phyloP scores from a whole-genome alignment of 352 stramenopile species.

The Blastocystis sp. region DNA sequence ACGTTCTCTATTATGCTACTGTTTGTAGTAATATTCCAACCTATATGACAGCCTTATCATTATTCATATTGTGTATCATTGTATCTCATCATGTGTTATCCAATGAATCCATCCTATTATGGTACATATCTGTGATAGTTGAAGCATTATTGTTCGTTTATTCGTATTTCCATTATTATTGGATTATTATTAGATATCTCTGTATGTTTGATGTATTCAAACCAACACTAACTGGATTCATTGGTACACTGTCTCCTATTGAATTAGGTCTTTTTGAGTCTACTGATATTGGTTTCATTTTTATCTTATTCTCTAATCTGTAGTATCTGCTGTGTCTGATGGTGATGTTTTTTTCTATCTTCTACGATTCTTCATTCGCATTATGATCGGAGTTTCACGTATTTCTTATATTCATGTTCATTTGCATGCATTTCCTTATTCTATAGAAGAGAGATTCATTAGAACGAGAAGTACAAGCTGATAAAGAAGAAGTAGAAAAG shows the following conservation, averaged over 20 bases:
- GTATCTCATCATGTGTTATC: conserved; percentile 12
- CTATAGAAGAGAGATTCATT: background rate
- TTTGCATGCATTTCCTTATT: background rate
- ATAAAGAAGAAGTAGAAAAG: background rate
- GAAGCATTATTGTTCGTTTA: conserved; percentile 42
- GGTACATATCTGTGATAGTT: conserved; percentile 10
- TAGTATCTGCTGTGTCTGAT: background rate
- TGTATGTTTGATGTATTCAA: conserved; percentile 11
- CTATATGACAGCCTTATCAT: conserved; percentile 36
- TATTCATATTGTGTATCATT: conserved; percentile 12
- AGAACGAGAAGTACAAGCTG: background rate
- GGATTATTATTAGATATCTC: background rate
- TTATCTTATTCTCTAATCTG: background rate
- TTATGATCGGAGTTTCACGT: conserved; percentile 24
- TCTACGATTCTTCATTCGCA: conserved; percentile 41
- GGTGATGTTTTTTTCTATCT: conserved; percentile 52
- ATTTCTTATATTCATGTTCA: conserved; percentile 21
- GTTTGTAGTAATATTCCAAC: background rate
- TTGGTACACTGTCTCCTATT: background rate
- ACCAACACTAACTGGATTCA: background rate
- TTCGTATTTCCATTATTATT: background rate
- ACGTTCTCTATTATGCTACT: conserved; percentile 19
- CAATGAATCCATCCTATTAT: background rate
- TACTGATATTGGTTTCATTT: background rate
- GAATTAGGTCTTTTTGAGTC: conserved; percentile 33